phyloP scores from a whole-genome alignment of 2,329 filamentous ascomycete species.

The Pseudocercospora eumusae region DNA sequence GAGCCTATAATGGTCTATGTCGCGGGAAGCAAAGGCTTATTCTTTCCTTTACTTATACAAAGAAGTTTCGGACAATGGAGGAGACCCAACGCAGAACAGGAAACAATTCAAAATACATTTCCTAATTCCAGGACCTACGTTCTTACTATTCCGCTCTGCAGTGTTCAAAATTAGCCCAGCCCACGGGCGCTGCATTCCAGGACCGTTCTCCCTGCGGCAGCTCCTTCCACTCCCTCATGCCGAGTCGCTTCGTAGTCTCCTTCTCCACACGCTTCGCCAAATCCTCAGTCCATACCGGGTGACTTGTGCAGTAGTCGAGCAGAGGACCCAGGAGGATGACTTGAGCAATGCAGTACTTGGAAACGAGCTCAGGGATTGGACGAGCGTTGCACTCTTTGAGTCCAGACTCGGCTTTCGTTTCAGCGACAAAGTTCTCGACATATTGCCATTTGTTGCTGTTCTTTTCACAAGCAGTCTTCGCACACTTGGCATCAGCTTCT shows the following conservation, averaged over 20 bases:
- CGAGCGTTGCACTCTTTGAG: not conserved
- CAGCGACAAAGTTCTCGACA: not conserved
- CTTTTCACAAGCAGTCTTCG: not conserved
- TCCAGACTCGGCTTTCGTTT: not conserved
- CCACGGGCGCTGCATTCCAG: not conserved
- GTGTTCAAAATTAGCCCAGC: not conserved
- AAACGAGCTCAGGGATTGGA: not conserved
- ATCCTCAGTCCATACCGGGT: not conserved
- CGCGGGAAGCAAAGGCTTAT: not conserved
- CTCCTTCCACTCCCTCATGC: not conserved
- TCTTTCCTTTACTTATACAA: not conserved
- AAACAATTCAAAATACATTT: too few relatives aligned
- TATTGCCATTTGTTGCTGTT: not conserved
- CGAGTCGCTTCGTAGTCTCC: not conserved
- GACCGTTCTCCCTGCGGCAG: not conserved
- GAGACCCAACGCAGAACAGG: not conserved
- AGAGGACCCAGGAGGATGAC: not conserved
- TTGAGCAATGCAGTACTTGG: not conserved
- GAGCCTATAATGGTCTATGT: not conserved
- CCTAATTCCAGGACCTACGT: not conserved
- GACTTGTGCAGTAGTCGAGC: not conserved
- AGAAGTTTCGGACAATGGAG: not conserved
- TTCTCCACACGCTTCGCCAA: not conserved
- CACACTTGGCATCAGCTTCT: too few relatives aligned
- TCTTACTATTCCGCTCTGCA: not conserved